Evolutionary conservation across 495 filamentous ascomycete genomes (phyloP), one percentile per base, ranked within the genome.

Genomic region (Aspergillus bridgeri): DNA sequence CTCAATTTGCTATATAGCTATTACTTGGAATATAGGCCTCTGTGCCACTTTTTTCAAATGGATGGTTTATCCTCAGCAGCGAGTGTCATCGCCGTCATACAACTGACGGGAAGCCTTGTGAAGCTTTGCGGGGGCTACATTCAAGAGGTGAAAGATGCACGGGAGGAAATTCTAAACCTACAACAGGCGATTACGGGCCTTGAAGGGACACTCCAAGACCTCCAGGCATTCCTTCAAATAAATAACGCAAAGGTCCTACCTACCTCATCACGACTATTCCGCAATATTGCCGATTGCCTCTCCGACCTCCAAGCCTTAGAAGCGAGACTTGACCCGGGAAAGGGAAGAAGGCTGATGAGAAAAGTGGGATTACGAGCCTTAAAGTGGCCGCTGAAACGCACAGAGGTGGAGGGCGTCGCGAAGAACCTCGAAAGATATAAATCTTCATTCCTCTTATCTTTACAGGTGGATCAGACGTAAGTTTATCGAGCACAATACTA

Each of bases 91-190:
- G 42, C 42, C 15, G 19, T 45, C 15, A 61, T 71, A 53, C 66
- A 71, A 59, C 53, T 67, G 20, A 61, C 66, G 21, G 62, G 58
- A 58, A 65, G 51, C 54, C 42, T 71, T 23, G 61, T 62, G 60
- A 61, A 67, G 51, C 43, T 69, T 64, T 71, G 66, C 42, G 62
- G 68, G 25, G 64, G 64, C 42, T 71, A 69, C 48, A 71, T 71
- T 53, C 48, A 58, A 50, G 51, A 65, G 47, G 66, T 66, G 49
- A 67, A 67, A 53, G 20, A 65, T 69, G 68, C 64, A 61, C 46
- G 60, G 42, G 49, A 65, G 3, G 60, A 69, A 17, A 65, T 71
- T 57, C 22, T 60, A 6, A 54, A 33, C 29, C 57, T 69, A 52
- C 64, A 67, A 60, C 51, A 33, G 56, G 54, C 50, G 24, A 54